Evolutionary conservation across 176 grass and related monocot species (phyloP), one percentile per base, ranked within the genome.

Genomic region (Pharus latifolius): DNA sequence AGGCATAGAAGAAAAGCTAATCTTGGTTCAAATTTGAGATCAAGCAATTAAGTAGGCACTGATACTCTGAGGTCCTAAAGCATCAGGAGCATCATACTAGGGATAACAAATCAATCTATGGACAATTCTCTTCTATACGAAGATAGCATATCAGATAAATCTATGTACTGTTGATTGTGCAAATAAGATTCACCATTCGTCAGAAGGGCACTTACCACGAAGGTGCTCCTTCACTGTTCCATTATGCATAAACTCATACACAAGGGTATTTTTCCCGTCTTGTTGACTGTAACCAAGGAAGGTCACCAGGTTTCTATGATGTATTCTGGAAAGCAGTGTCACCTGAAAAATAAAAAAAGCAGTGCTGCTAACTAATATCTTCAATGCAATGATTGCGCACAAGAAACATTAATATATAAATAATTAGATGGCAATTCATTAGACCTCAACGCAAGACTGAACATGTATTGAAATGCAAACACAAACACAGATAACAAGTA

Each of bases 201-300:
- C 50, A 48, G 57, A 33, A 65, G 60, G n/a, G 25, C 5, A 84
- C 66, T 50, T 75, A 99, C 95, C 95, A 50, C 84, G 78, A 31
- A 94, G 84, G 69, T 94, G 90, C 69, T 99, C 87, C 62, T 87
- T 88, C 76, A 99, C 61, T 24, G 90, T 99, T 26, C 90, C 95
- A 40, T 94, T 82, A 48, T 94, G 87, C 95, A 99, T 99, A 78
- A 94, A 99, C 64, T 99, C 95, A 46, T 99, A 99, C 19, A 99
- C 87, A 69, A 99, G 79, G 54, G 94, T 94, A 29, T 94, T 99
- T 80, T 85, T 99, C 26, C 83, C 95, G 27, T 99, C 95, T 68
- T 99, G 90, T 47, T 91, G 90, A 58, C 95, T 93, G 62, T 94
- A 99, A 78, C 95, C 95, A 63, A 94, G 85, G 82, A 99, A 91